Evolutionary conservation across 139 green algal genomes (phyloP).

Genomic region (Tetradesmus obliquus): DNA sequence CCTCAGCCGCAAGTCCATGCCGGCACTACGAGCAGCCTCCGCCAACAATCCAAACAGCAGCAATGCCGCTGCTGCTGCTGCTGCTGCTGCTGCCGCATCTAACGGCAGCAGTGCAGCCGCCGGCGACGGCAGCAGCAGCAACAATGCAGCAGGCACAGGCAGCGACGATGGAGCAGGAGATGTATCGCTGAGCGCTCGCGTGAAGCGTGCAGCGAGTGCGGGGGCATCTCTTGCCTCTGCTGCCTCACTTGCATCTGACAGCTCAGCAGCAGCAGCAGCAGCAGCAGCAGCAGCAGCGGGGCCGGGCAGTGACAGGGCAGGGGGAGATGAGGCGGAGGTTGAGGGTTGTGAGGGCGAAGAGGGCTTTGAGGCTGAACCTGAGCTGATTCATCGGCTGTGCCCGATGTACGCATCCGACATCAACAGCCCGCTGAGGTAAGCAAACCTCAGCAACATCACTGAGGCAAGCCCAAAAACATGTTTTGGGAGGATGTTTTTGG

Average conservation of each 20-base stretch:
- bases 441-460: too few species aligned
- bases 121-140: neutral
- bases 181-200: neutral
- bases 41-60: neutral
- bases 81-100: neutral
- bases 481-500: too few species aligned
- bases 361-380: constrained; percentile 35
- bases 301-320: neutral
- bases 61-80: neutral
- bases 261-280: neutral
- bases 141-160: neutral
- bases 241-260: neutral
- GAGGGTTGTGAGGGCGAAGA: constrained; percentile 47
- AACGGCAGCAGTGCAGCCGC: neutral
- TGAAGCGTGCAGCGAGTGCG: neutral
- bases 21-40: neutral
- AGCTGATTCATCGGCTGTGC: constrained; percentile 78
- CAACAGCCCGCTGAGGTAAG: constrained; percentile 87
- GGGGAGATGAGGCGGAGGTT: constrained; percentile 34
- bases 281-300: neutral
- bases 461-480: too few species aligned
- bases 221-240: neutral
- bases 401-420: constrained; percentile 94
- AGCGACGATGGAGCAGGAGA: neutral
- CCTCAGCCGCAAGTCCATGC: constrained; percentile 27